Evolutionary conservation across 768 basidiomycete species (phyloP), one percentile per base, ranked within the genome.

Genomic region (Xerocomus brunneocitrinus): DNA sequence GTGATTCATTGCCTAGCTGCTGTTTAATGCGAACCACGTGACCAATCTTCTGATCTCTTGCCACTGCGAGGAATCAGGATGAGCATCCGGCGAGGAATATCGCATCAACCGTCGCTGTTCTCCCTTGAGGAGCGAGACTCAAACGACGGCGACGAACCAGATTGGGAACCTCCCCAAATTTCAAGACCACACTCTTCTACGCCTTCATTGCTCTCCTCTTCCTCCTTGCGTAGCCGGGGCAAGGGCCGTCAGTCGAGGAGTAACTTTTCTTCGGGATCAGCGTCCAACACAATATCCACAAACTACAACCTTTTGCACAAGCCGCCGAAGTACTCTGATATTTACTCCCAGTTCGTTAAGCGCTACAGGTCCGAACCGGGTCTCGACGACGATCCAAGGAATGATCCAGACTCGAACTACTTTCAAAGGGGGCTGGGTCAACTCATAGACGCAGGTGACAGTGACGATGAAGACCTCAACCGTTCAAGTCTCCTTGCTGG

Each of bases 371-470:
- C 84, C 6, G 79, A 78, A 54, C 74, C 78, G n/a, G 79, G 74
- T 25, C 74, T 79, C 38, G 76, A 79, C 45, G 86, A 87, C 55
- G 86, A 90, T 67, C 79, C 82, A 24, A 79, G 85, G 53, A 82
- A 83, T 61, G 90, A 91, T 66, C 86, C 88, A n/a, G 89, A 91
- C 66, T 84, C 80, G 58, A 85, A 91, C 64, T 90, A 89, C 68
- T 86, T 85, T 67, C 83, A 89, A 64, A 77, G 81, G 47, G 88
- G 87, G 14, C 70, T 86, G 6, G 83, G 85, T 38, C 78, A 88
- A 58, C 78, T 80, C 5, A 78, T 84, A 59, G 85, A 83, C 40
- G 84, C 79, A 27, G 86, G 84, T 45, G 80, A 82, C 52, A 89
- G 84, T 59, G 89, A 91, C 53, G 90, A 92, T 56, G 89, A 92